Base-by-base conservation (phyloP, 192 early-diverging fungal species). In the Paraglomus occultum region DNA sequence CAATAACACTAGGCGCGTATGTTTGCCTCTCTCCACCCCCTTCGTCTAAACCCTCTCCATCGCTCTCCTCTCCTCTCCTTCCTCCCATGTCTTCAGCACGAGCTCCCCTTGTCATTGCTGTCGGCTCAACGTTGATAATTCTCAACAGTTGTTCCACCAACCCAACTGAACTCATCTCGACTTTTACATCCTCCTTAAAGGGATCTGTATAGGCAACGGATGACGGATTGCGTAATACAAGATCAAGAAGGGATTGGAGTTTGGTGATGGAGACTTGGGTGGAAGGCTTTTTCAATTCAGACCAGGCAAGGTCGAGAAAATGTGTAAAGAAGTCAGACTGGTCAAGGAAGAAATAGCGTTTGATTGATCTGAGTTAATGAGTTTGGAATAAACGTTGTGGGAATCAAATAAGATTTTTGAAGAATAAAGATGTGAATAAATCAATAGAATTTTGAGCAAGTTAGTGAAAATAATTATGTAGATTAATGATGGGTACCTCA, bases 301-400 rank as follows among this genome's bases (percentile, higher is more conserved):
- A 77, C 17, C 81, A 80, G 12, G 94, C 94, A 40, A 97, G 78
- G 73, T 99, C 97, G 50, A 99, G 72, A 74, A 99, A 99, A 49
- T 95, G 95, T 1, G 88, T 92, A 51, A 99, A 76, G 71, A 91
- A 99, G 72, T 99, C 97, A 0, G 92, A 92, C 73, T 92, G 92
- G 73, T 96, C 93, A 66, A 98, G 82, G 62, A 99, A 82, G 54
- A 96, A 91, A 76, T 94, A 96, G 46, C 88, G 90, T 78, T 99
- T 99, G 22, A 97, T 76, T 5, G 94, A 96, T 55, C 90, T 93
- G 70, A 7, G 12, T 11, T 1, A 10, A 40, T 22, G 57, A n/a
- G n/a, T n/a, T 38, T 44, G 42, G 10, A 8, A 23, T 15, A 47
- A 18, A 15, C 17, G 8, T 61, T 46, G 22, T 11, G 52, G 22